Conservation (phyloP, 805 yeast species). For the Komagataella pseudopastoris region DNA sequence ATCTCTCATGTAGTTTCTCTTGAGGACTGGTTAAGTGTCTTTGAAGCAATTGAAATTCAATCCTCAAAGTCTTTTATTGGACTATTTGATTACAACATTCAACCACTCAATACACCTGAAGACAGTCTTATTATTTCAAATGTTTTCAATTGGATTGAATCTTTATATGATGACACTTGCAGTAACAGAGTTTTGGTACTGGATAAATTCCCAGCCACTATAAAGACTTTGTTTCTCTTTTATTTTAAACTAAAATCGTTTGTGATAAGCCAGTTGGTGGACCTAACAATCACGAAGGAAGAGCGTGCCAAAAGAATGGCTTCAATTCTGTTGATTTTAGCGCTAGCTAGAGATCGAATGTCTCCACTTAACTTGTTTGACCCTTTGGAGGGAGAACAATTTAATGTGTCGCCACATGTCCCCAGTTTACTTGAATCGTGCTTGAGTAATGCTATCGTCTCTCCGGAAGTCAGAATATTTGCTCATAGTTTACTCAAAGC, state of each 20-base stretch:
- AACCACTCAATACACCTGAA: conserved; percentile 24
- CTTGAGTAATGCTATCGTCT: conserved; percentile 53
- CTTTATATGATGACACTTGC: conserved; percentile 28
- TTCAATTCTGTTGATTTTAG: conserved; percentile 49
- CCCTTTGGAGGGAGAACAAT: conserved; percentile 4
- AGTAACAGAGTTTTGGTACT: conserved; percentile 20
- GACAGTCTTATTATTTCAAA: conserved; percentile 52
- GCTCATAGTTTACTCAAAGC: conserved; percentile 60
- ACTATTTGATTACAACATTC: conserved; percentile 41
- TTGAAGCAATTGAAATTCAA: conserved; percentile 60
- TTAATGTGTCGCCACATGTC: conserved; percentile 35
- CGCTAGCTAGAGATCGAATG: conserved; percentile 60
- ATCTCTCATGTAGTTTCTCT: conserved; percentile 43
- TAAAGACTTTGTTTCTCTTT: conserved; percentile 50
- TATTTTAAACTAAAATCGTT: conserved; percentile 56
- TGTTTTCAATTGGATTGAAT: conserved; percentile 55
- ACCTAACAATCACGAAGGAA: conserved; percentile 38
- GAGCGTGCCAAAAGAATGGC: conserved; percentile 59
- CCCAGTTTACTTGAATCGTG: conserved; percentile 85
- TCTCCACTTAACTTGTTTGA: conserved; percentile 31
- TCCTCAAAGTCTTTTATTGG: conserved; percentile 42
- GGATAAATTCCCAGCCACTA: conserved; percentile 51
- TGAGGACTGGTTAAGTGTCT: conserved; percentile 70
- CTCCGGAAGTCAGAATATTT: conserved; percentile 70
- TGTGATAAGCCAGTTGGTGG: conserved; percentile 51